Evolutionary conservation across 202 grass and related monocot genomes (phyloP).

Genomic region (Eragrostis tef): DNA sequence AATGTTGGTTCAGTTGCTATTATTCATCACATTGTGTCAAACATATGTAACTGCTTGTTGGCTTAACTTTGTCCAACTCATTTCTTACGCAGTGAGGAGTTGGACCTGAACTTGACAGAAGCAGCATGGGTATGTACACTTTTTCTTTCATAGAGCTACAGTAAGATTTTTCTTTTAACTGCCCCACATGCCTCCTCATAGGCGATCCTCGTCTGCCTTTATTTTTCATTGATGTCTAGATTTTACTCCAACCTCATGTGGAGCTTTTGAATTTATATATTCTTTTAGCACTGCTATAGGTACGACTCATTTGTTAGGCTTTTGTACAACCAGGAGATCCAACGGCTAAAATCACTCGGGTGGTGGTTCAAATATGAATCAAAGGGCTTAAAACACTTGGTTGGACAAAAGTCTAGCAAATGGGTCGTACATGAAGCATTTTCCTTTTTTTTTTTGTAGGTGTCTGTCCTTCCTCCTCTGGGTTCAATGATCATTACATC

Average conservation of each 20-base stretch:
- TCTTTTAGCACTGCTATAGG: no score
- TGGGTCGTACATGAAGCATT: no score
- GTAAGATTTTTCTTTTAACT: slow-evolving; percentile 35
- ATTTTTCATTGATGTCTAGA: slow-evolving; percentile 28
- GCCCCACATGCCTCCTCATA: background rate
- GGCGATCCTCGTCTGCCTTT: background rate
- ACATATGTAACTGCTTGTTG: slow-evolving; percentile 15
- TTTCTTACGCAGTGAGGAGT: slow-evolving; percentile 72
- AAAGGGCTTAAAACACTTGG: no score
- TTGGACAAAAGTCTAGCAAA: no score
- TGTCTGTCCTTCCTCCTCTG: slow-evolving; percentile 89
- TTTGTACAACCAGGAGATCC: no score
- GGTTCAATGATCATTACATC: slow-evolving; percentile 88
- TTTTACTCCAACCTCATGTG: slow-evolving; percentile 32
- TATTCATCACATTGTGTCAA: slow-evolving; percentile 20
- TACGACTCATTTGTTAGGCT: no score
- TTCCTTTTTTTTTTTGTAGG: slow-evolving; percentile 76
- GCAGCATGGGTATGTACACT: slow-evolving; percentile 82
- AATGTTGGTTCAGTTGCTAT: slow-evolving; percentile 19
- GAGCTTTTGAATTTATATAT: slow-evolving; percentile 45
- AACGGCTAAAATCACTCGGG: no score
- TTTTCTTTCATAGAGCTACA: slow-evolving; percentile 39
- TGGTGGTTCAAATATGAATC: no score
- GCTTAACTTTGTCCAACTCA: slow-evolving; percentile 37
- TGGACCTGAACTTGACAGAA: slow-evolving; percentile 93